Base-by-base conservation (phyloP, 176 grass and related monocot genomes). In the Cenchrus fungigraminus region DNA sequence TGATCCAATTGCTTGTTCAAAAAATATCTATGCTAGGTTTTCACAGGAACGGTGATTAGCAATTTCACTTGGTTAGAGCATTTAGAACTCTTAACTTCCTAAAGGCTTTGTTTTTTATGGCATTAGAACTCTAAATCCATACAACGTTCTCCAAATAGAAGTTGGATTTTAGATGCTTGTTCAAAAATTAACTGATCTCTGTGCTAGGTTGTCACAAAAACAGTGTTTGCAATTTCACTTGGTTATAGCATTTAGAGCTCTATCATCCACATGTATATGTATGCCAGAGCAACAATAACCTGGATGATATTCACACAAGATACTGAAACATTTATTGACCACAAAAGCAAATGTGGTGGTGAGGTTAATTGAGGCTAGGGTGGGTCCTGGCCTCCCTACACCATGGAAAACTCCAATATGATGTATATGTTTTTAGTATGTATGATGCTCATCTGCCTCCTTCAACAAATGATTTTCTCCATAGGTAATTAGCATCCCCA, bases 261-360 rank as follows among this genome's bases (percentile, higher is more conserved):
- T 46, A 46, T 46, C 5, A 80, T 59, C 6, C 51, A 44, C 20
- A 57, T 31, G 25, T 28, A 17, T 57, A 52, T 59, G 44, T 80
- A 20, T 54, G 20, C 13, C 63, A 29, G 19, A 34, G 83, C 22
- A 47, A 44, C 3, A 15, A 64, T 60, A 61, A 62, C 11, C 31
- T 59, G 13, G 17, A 65, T 71, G 40, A 4, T 61, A 71, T 20
- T 85, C 34, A 45, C 71, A 64, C 25, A 59, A 81, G 34, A 71
- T 72, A 62, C 56, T 68, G 40, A 45, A 53, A 62, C 12, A 46
- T 9, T 25, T 40, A 46, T 69, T 65, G 54, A 73, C 13, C 68
- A 2, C 5, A 13, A 69, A 76, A n/a, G 56, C 6, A 61, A 76
- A 71, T 37, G 6, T 60, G 22, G 58, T 60, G n/a, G n/a, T 62